Conservation (phyloP, 305 asterid genomes). For the Fraxinus latifolia region DNA sequence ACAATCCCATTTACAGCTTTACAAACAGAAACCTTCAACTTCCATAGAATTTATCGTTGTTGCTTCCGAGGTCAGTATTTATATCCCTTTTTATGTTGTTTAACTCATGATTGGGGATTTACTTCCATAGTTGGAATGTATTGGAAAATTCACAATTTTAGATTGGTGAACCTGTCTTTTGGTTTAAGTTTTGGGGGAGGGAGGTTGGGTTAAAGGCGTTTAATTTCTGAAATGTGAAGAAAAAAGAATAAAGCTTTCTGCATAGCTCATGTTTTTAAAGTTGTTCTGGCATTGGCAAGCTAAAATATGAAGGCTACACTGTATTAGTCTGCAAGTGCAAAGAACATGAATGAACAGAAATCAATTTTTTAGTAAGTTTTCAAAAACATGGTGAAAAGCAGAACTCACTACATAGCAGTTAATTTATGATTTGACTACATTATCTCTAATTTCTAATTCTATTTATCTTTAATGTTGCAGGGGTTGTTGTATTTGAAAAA, state of each 20-base stretch:
- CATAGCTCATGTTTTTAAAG: neutral
- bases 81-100: neutral
- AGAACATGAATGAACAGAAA: neutral
- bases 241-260: neutral
- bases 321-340: neutral
- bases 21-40: neutral
- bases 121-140: neutral
- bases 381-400: neutral
- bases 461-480: constrained; percentile 17
- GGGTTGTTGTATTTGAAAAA: constrained; percentile 10
- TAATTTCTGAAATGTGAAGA: neutral
- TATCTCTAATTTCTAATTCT: neutral
- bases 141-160: neutral
- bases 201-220: neutral
- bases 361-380: neutral
- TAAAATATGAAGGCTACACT: neutral
- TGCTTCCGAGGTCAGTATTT: neutral
- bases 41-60: neutral
- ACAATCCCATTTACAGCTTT: neutral
- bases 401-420: neutral
- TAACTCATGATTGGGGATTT: neutral
- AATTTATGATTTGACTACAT: neutral
- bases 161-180: neutral
- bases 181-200: neutral
- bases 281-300: neutral